phyloP scores from a whole-genome alignment of 495 filamentous ascomycete genomes.

The Talaromyces adpressus region DNA sequence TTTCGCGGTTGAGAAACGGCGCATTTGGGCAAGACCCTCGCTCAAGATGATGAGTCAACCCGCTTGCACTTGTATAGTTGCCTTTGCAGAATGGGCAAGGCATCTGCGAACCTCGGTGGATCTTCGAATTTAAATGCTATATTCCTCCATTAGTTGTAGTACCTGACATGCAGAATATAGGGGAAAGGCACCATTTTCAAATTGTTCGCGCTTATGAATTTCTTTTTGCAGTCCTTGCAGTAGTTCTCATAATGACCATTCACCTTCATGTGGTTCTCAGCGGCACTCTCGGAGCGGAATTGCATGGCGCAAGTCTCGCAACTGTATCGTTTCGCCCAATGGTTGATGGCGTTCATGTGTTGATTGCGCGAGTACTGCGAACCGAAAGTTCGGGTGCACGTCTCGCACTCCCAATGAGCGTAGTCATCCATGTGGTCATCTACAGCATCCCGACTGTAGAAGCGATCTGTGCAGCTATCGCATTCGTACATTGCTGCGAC shows the following conservation, averaged over 20 bases:
- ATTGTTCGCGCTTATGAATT: slow-evolving; percentile 31
- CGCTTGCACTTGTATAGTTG: slow-evolving; percentile 32
- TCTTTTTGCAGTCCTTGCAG: slow-evolving; percentile 27
- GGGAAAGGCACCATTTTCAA: slow-evolving; percentile 26
- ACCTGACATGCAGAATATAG: background rate
- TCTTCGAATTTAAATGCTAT: slow-evolving; percentile 39
- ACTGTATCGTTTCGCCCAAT: slow-evolving; percentile 19
- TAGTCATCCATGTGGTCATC: slow-evolving; percentile 21
- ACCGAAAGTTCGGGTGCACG: slow-evolving; percentile 23
- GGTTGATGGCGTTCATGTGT: slow-evolving; percentile 30
- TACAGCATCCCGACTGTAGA: slow-evolving; percentile 14
- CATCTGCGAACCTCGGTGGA: slow-evolving; percentile 24
- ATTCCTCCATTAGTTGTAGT: background rate
- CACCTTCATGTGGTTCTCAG: slow-evolving; percentile 30
- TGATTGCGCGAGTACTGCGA: slow-evolving; percentile 16
- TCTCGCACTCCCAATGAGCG: slow-evolving; percentile 33
- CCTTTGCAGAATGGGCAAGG: slow-evolving; percentile 38
- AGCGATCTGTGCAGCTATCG: slow-evolving; percentile 27
- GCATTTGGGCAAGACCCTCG: slow-evolving; percentile 30
- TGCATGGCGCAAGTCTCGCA: slow-evolving; percentile 31
- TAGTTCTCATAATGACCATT: slow-evolving; percentile 29
- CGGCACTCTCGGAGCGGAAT: slow-evolving; percentile 19
- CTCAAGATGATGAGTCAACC: slow-evolving; percentile 40
- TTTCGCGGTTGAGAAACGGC: slow-evolving; percentile 27
- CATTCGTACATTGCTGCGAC: slow-evolving; percentile 17